These are phyloP conservation scores for Escallonia herrerae DNA, from an alignment of 129 eudicot genomes.

Conservation along the genomic window DNA sequence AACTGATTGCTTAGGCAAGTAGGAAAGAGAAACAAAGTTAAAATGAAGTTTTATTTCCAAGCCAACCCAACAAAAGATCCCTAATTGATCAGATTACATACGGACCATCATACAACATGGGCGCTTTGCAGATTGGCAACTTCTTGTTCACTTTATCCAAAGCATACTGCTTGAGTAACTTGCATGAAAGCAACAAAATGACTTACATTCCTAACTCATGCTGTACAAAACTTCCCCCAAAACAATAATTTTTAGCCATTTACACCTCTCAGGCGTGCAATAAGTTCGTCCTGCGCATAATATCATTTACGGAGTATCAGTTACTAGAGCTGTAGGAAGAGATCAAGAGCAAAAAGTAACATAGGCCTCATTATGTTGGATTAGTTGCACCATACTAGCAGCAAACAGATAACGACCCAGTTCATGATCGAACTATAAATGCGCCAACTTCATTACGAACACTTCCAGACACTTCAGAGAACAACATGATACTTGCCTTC, in stretches of 20 bases:
- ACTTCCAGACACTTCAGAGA: background rate
- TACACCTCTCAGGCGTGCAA: constrained; percentile 55
- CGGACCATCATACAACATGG: too few species aligned
- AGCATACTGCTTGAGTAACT: background rate
- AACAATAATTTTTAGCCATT: constrained; percentile 25
- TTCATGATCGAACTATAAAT: too few species aligned
- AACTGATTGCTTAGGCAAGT: background rate
- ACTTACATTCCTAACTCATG: constrained; percentile 1
- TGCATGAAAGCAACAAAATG: constrained; percentile 2
- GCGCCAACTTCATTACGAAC: background rate
- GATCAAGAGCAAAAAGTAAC: background rate
- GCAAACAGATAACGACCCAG: too few species aligned
- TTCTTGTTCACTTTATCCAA: background rate
- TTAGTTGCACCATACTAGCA: too few species aligned
- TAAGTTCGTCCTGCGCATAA: constrained; percentile 53
- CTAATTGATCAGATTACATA: too few species aligned
- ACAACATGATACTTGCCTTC: constrained; percentile 48
- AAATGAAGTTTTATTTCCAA: too few species aligned
- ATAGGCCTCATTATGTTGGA: background rate
- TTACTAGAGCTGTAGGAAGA: background rate
- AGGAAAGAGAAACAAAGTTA: background rate
- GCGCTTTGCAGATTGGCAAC: background rate
- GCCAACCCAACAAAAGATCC: too few species aligned
- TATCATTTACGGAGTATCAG: background rate
- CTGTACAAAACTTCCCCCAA: background rate